Evolutionary conservation across 768 basidiomycete genomes (phyloP).

Genomic region (Boletus bicolor): DNA sequence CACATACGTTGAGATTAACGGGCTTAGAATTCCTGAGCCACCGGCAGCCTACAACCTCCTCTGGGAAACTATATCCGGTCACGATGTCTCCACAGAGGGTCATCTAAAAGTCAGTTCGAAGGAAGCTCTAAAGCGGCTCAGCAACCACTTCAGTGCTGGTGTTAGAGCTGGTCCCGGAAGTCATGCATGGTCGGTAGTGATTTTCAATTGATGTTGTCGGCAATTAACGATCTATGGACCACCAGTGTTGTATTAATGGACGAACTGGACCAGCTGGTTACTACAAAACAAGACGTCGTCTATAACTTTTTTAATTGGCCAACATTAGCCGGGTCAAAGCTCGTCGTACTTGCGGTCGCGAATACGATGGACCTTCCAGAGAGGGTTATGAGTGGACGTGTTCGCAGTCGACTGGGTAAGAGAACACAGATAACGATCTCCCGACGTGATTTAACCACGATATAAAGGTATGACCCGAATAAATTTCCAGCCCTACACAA

Average conservation of each 20-base stretch:
- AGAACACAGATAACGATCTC: background rate
- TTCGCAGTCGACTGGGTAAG: slow-evolving; percentile 86
- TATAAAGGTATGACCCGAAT: slow-evolving; percentile 79
- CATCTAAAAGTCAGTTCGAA: slow-evolving; percentile 69
- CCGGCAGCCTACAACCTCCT: slow-evolving; percentile 87
- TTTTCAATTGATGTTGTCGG: background rate
- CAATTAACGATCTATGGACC: slow-evolving; percentile 3
- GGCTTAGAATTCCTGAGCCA: slow-evolving; percentile 89
- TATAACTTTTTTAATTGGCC: slow-evolving; percentile 99
- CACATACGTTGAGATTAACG: slow-evolving; percentile 97
- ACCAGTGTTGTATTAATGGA: slow-evolving; percentile 94
- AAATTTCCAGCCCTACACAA: slow-evolving; percentile 88
- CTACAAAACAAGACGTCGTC: slow-evolving; percentile 94
- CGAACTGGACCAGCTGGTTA: slow-evolving; percentile 95
- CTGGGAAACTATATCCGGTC: slow-evolving; percentile 90
- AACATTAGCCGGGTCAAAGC: slow-evolving; percentile 78
- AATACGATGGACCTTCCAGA: slow-evolving; percentile 99
- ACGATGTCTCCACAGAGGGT: slow-evolving; percentile 59
- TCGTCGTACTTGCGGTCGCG: slow-evolving; percentile 94
- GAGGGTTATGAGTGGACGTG: slow-evolving; percentile 87
- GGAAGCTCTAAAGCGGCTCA: slow-evolving; percentile 77
- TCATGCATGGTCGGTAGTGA: slow-evolving; percentile 74
- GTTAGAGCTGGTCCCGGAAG: slow-evolving; percentile 68
- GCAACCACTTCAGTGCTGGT: slow-evolving; percentile 69
- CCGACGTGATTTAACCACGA: background rate